Percentiles rank a stretch among this genome's conserved stretches.
phyloP scores from a whole-genome alignment of 2,329 filamentous ascomycete species.

The Sarocladium kiliense region DNA sequence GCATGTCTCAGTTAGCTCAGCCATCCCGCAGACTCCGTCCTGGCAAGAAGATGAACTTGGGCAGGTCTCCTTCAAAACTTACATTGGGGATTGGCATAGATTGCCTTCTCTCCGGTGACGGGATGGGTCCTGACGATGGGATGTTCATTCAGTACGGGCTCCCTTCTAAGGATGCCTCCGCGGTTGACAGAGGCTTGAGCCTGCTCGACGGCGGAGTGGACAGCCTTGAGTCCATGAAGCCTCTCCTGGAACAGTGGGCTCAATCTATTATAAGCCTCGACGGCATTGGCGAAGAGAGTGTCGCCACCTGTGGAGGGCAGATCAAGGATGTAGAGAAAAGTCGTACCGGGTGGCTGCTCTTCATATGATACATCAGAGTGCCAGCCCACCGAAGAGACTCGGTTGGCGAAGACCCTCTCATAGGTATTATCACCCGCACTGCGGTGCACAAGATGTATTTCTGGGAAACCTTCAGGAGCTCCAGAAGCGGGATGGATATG shows the following conservation, averaged over 20 bases:
- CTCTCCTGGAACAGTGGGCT: constrained; percentile 74
- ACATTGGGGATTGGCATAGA: constrained; percentile 83
- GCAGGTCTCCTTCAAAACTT: no score
- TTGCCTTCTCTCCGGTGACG: constrained; percentile 74
- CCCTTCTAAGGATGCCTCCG: constrained; percentile 64
- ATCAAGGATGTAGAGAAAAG: constrained; percentile 85
- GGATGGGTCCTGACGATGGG: constrained; percentile 79
- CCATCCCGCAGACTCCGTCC: not conserved
- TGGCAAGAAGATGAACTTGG: no score
- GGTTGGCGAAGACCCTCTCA: constrained; percentile 56
- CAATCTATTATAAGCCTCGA: constrained; percentile 74
- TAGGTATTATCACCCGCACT: constrained; percentile 45
- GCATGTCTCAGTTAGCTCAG: constrained; percentile 1
- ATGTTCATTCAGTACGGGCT: constrained; percentile 69
- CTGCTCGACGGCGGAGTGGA: constrained; percentile 81
- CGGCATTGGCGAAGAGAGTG: constrained; percentile 76
- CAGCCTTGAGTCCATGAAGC: constrained; percentile 73
- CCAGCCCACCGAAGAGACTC: constrained; percentile 81
- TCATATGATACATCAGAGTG: constrained; percentile 89
- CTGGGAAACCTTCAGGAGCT: constrained; percentile 65
- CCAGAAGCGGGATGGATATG: constrained; percentile 80
- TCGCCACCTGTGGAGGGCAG: constrained; percentile 76
- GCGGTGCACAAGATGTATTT: constrained; percentile 75
- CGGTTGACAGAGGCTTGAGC: constrained; percentile 61
- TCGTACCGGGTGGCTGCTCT: constrained; percentile 81